Percentiles rank a stretch among this genome's conserved stretches.
Evolutionary conservation across 2,329 filamentous ascomycete species (phyloP).

Genomic region (Calonectria henricotiae): DNA sequence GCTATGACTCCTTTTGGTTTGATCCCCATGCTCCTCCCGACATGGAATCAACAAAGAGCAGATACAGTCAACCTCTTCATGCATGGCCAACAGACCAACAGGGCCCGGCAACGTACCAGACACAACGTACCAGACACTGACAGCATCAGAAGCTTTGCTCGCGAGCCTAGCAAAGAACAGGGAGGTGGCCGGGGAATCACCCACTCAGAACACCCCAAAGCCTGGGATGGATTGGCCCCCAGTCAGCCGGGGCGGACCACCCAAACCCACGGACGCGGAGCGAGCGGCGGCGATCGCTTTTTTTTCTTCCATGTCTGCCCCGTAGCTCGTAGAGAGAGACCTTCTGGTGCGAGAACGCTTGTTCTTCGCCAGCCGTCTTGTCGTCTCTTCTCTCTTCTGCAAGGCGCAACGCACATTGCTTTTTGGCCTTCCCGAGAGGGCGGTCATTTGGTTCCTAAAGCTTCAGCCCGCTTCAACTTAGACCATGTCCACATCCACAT

Average conservation of each 20-base stretch:
- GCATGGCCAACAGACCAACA: constrained; percentile 35
- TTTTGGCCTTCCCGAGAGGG: constrained; percentile 47
- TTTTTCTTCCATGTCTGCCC: constrained; percentile 45
- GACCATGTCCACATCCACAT: constrained; percentile 50
- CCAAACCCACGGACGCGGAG: constrained; percentile 53
- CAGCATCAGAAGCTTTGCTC: constrained; percentile 30
- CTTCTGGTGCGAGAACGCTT: constrained; percentile 35
- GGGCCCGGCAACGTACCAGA: constrained; percentile 32
- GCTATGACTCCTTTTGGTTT: constrained; percentile 31
- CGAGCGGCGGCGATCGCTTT: constrained; percentile 50
- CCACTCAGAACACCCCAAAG: constrained; percentile 33
- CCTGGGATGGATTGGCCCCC: constrained; percentile 43
- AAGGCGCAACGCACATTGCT: constrained; percentile 45
- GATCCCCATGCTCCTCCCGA: constrained; percentile 28
- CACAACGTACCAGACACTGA: constrained; percentile 32
- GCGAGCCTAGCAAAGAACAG: constrained; percentile 28
- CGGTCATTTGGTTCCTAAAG: constrained; percentile 45
- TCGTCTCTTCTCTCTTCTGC: constrained; percentile 52
- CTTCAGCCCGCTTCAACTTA: constrained; percentile 47
- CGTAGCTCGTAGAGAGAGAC: constrained; percentile 29
- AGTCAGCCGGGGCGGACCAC: constrained; percentile 50
- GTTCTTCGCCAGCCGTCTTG: constrained; percentile 37
- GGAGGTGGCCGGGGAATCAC: constrained; percentile 26
- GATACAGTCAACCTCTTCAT: constrained; percentile 27
- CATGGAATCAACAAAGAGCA: constrained; percentile 24